Evolutionary conservation across 345 rosid species (phyloP).

Genomic region (Arabidopsis thaliana): TAIR10.1 NC_003070.9:9095001-9095500

Average conservation of each 20-base stretch:
- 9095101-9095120: too few species aligned
- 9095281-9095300: slow-evolving; percentile 25
- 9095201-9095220: slow-evolving; percentile 21
- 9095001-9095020: too few species aligned
- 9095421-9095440: slow-evolving; percentile 24
- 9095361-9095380: slow-evolving; percentile 11
- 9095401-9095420: slow-evolving; percentile 31
- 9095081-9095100: too few species aligned
- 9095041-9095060: too few species aligned
- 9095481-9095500: too few species aligned
- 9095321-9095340: background rate
- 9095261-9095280: background rate
- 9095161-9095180: slow-evolving; percentile 12
- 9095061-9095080: too few species aligned
- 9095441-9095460: slow-evolving; percentile 1
- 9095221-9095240: slow-evolving; percentile 34
- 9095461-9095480: too few species aligned
- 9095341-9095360: slow-evolving; percentile 1
- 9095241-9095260: slow-evolving; percentile 22
- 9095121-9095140: background rate
- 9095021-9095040: too few species aligned
- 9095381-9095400: slow-evolving; percentile 10
- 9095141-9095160: slow-evolving; percentile 3
- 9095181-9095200: slow-evolving; percentile 18
- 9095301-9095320: background rate